A percentile compares a stretch with the other conserved stretches of the same genome.
These are phyloP conservation scores for Tulasnella sp. DNA, from an alignment of 768 basidiomycete genomes.

Conservation along the genomic window DNA sequence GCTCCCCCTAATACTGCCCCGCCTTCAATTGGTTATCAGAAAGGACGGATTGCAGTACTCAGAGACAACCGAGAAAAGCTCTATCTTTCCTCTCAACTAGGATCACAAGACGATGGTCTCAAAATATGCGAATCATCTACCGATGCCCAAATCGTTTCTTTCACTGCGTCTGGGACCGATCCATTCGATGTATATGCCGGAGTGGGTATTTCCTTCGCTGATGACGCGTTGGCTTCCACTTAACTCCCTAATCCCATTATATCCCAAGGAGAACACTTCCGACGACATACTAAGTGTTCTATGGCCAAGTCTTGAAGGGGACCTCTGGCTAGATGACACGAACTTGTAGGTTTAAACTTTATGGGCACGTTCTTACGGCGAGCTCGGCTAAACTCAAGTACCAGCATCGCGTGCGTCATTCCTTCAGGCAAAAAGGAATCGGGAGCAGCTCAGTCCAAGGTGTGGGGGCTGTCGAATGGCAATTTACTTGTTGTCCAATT, in stretches of 20 bases:
- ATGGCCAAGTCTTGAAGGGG: neutral
- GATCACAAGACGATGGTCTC: neutral
- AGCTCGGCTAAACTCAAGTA: neutral
- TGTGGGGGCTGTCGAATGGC: neutral
- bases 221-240: neutral
- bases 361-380: neutral
- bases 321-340: neutral
- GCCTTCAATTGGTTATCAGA: neutral
- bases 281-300: neutral
- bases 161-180: neutral
- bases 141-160: neutral
- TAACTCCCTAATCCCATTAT: neutral
- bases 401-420: neutral
- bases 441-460: neutral
- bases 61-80: neutral
- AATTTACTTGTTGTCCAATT: neutral
- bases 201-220: neutral
- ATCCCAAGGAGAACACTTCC: neutral
- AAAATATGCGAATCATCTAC: neutral
- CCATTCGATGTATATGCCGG: neutral
- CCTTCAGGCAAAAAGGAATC: neutral
- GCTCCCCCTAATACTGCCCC: neutral
- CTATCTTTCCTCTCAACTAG: neutral
- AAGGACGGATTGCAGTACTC: neutral
- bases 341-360: neutral